These are phyloP conservation scores for Flaveria linearis DNA, from an alignment of 129 eudicot species.

Conservation along the genomic window DNA sequence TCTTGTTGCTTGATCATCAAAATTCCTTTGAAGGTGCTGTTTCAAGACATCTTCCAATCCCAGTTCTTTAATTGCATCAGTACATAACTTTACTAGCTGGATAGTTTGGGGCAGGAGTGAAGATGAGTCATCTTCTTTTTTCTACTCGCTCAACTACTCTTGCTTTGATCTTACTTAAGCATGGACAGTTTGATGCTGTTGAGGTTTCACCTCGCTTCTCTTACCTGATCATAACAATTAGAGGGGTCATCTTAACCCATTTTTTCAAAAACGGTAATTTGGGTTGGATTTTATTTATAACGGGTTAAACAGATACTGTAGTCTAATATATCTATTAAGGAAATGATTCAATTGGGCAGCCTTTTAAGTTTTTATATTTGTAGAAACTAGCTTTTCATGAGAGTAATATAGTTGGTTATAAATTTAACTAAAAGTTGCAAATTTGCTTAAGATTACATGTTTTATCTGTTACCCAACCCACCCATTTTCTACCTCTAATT, in stretches of 20 bases:
- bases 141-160: conserved; percentile 76
- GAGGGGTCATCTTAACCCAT: not conserved
- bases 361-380: not conserved
- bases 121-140: conserved; percentile 60
- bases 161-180: conserved; percentile 71
- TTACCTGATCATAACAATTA: conserved; percentile 15
- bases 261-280: not conserved
- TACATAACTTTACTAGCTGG: conserved; percentile 80
- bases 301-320: not conserved
- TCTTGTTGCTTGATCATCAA: conserved; percentile 53
- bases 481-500: not conserved
- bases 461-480: not conserved
- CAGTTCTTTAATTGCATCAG: conserved; percentile 48
- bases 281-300: not conserved
- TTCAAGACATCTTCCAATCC: conserved; percentile 60
- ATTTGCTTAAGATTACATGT: not conserved
- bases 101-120: conserved; percentile 72
- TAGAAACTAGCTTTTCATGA: not conserved
- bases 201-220: conserved; percentile 58
- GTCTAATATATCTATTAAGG: not conserved
- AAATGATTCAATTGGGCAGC: not conserved
- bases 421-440: not conserved
- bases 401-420: not conserved
- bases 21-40: conserved; percentile 46
- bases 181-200: conserved; percentile 82